Conservation (phyloP, 1,284 basidiomycete species). For the Ganoderma resinaceum region DNA sequence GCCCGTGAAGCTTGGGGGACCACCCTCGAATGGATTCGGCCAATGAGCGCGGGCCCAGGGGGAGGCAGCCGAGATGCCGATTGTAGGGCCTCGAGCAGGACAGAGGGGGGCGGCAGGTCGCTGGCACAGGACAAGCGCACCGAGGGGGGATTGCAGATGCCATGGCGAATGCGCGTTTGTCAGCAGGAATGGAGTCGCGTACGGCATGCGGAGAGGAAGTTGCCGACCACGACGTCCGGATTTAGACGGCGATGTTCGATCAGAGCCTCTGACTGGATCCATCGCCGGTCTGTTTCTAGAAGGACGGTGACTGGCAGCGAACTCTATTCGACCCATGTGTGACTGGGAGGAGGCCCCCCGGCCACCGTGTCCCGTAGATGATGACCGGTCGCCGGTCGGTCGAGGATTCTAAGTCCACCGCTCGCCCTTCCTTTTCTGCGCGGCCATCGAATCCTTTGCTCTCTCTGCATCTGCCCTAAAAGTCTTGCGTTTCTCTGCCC, state of each 20-base stretch:
- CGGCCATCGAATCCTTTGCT: conserved; percentile 25
- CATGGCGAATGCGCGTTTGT: conserved; percentile 19
- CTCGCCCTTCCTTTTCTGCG: conserved; percentile 32
- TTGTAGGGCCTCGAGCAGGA: conserved; percentile 13
- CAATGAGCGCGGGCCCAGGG: conserved; percentile 27
- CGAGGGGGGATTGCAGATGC: conserved; percentile 9
- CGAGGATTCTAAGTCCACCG: conserved; percentile 32
- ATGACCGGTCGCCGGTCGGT: conserved; percentile 34
- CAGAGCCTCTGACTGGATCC: conserved; percentile 35
- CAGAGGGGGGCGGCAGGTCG: conserved; percentile 7
- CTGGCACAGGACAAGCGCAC: conserved; percentile 16
- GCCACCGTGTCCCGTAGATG: conserved; percentile 19
- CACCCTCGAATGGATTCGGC: conserved; percentile 36
- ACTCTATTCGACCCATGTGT: conserved; percentile 32
- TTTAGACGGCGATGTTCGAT: conserved; percentile 35
- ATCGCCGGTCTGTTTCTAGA: conserved; percentile 27
- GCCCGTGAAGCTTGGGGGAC: conserved; percentile 32
- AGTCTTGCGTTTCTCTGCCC: conserved; percentile 30
- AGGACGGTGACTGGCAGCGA: conserved; percentile 30
- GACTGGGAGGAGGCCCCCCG: conserved; percentile 24
- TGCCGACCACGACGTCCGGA: conserved; percentile 29
- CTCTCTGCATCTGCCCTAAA: conserved; percentile 31
- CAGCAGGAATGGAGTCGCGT: conserved; percentile 33
- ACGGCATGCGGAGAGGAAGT: conserved; percentile 35
- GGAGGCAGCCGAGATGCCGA: conserved; percentile 26